Base-by-base conservation (phyloP, 441 rosid species). In the Rhodomyrtus psidioides region DNA sequence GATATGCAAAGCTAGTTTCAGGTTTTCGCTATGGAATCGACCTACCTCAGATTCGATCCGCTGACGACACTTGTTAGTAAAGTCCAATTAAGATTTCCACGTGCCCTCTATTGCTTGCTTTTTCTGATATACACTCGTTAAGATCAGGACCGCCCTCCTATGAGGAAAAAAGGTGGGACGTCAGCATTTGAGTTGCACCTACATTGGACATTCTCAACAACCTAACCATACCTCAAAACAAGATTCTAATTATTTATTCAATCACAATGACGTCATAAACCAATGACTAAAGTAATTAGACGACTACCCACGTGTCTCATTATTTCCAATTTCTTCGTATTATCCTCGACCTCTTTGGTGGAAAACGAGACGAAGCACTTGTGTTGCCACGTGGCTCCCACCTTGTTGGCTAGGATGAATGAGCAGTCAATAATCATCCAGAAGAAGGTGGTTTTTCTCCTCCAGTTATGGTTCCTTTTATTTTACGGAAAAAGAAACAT, bases 1-100 rank as follows among this genome's bases (percentile, higher is more conserved):
- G 30, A 62, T 44, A 30, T 30, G 9, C 23, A 0, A 0, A 5
- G 39, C 5, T 0, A 0, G 4, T 34, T 65, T 34, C 1, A 10
- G 7, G 10, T 30, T 62, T 0, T 65, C 4, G 2, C 13, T 65
- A 0, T 19, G 0, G 0, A 10, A 34, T 2, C 1, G 4, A 5
- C 26, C 0, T 0, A 2, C 1, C 49, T 10, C 21, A 10, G 0
- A 2, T 1, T 9, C 6, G 4, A 34, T 34, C 2, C 12, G 2
- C 1, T 1, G 5, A 10, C 4, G 27, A 2, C 5, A 56, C 59
- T 26, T 1, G 3, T 56, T 56, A 55, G 9, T 2, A 55, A 9
- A 21, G 6, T 55, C 56, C 9, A 6, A 2, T 55, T 8, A 55
- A 55, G 57, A 55, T 7, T 55, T 4, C 3, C 26, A 21, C 57